Percentiles rank a stretch among this genome's conserved stretches.
phyloP scores from a whole-genome alignment of 106 monocot genomes.

The Phalaenopsis equestris region DNA sequence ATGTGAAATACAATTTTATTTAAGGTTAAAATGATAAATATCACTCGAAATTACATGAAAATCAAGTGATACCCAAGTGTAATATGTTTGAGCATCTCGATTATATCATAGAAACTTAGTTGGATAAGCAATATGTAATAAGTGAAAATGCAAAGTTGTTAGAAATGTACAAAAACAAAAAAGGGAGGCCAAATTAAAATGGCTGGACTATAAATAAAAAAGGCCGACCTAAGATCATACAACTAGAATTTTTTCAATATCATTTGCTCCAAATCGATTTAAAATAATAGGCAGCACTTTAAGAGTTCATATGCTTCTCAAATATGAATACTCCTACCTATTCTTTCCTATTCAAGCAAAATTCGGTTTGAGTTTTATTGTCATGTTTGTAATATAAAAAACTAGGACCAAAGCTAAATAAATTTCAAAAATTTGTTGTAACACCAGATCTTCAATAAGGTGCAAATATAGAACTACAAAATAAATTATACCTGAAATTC shows the following conservation, averaged over 20 bases:
- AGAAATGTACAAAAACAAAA: neutral
- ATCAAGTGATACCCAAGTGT: neutral
- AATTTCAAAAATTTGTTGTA: no score
- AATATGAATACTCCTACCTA: neutral
- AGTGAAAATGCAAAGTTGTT: neutral
- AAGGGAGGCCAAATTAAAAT: neutral
- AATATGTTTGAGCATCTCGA: neutral
- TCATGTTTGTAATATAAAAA: neutral
- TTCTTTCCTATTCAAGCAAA: neutral
- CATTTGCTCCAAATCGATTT: no score
- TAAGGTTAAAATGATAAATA: neutral
- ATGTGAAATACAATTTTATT: neutral
- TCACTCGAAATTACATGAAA: neutral
- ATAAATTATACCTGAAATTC: no score
- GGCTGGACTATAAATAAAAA: neutral
- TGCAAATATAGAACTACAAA: no score
- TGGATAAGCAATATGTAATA: neutral
- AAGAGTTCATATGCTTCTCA: neutral
- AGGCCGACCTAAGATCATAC: neutral
- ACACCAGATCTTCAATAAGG: no score
- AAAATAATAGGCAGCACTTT: neutral
- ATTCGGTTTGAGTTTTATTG: neutral
- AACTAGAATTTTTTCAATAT: no score
- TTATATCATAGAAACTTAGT: neutral
- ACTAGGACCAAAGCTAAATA: no score